A percentile compares a stretch with the other conserved stretches of the same genome.
These are phyloP conservation scores for Wallacemonas sp. DNA, from an alignment of 208 protist genomes.

Conservation along the genomic window DNA sequence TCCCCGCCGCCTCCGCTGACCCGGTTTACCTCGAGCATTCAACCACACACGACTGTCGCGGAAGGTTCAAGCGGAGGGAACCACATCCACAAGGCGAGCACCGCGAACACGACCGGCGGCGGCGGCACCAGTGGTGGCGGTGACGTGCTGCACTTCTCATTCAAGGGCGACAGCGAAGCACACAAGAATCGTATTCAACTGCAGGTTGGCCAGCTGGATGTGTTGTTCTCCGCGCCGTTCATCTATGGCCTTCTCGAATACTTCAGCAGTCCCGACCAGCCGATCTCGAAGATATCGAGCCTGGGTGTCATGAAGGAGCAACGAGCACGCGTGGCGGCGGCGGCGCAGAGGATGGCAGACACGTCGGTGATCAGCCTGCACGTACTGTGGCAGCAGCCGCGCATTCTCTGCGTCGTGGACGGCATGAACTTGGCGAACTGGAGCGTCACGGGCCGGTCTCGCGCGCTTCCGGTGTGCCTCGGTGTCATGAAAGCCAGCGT, in stretches of 20 bases:
- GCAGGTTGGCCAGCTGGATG: conserved; percentile 55
- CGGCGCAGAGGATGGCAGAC: conserved; percentile 55
- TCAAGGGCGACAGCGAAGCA: conserved; percentile 37
- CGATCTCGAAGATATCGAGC: conserved; percentile 69
- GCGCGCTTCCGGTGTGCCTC: conserved; percentile 62
- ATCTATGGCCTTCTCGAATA: conserved; percentile 73
- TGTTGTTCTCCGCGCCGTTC: conserved; percentile 57
- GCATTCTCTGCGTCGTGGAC: conserved; percentile 65
- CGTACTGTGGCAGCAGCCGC: conserved; percentile 70
- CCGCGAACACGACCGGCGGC: too few relatives aligned
- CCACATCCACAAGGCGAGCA: neutral
- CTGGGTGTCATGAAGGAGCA: conserved; percentile 84
- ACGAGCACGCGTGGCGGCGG: conserved; percentile 53
- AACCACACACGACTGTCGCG: neutral
- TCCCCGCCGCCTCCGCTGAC: conserved; percentile 1
- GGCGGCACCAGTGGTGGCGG: conserved; percentile 4
- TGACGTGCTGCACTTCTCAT: conserved; percentile 39
- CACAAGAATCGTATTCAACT: conserved; percentile 53
- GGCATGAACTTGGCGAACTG: conserved; percentile 46
- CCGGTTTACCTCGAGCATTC: neutral
- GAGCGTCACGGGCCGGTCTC: conserved; percentile 6
- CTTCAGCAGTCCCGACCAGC: conserved; percentile 59
- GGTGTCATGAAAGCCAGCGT: conserved; percentile 66
- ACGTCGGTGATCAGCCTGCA: conserved; percentile 41
- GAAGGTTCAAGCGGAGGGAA: neutral